Base-by-base conservation (phyloP, 1,139 yeast species). In the Suhomyces anneliseae region DNA sequence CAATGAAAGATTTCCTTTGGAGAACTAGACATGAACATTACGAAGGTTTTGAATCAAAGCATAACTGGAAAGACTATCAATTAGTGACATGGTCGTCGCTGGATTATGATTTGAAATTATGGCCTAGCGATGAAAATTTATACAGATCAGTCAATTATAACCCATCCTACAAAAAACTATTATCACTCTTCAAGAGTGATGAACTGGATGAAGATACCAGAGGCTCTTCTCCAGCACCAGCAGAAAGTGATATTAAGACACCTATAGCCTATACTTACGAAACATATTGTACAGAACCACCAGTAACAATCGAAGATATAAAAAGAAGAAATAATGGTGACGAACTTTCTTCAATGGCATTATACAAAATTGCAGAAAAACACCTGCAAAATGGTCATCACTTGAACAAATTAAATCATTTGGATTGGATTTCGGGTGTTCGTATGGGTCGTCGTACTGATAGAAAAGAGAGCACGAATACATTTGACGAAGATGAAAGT, bases 391-490 rank as follows among this genome's bases (percentile, higher is more conserved):
- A 60, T 32, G 60, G 65, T 8, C 56, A 60, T 39, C 59, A 49
- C 42, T 59, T 53, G 47, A 66, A 61, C 44, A 78, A 80, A 49
- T 65, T 81, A 35, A 84, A 84, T 54, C 97, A 92, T 60, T 70
- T 93, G 50, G 84, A 86, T 54, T 93, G 99, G 99, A 85, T 93
- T 38, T 85, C 97, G 0, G 98, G 98, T 41, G 96, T 93, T 7
- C 74, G 93, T 46, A 82, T 81, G 69, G 95, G 95, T 0, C 72
- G 79, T 42, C 72, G 80, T 42, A 68, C 79, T 3, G 67, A 68
- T 1, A 39, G 43, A 8, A 59, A 58, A 24, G 56, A 55, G 4
- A 45, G 60, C 8, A 54, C 56, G 6, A 54, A 51, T 34, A 54
- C 54, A 26, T 47, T 53, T 31, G 64, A 60, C 14, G 66, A 59